These are phyloP conservation scores for Calocybe indica DNA, from an alignment of 768 basidiomycete genomes.

Conservation along the genomic window DNA sequence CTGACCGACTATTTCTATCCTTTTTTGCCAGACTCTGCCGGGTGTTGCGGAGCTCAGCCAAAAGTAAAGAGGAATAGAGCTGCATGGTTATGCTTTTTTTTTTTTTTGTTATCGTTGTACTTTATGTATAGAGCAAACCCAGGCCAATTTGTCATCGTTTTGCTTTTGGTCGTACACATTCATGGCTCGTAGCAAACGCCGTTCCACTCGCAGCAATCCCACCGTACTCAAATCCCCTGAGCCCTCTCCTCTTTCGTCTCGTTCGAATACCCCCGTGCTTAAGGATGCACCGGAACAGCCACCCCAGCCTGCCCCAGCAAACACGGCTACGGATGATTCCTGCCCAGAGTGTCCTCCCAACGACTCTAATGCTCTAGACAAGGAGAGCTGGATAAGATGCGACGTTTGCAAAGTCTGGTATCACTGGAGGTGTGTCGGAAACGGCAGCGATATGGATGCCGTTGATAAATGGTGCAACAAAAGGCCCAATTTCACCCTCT, in stretches of 20 bases:
- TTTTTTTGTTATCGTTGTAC: neutral
- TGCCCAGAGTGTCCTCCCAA: no score
- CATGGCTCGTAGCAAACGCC: no score
- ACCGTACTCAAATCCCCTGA: no score
- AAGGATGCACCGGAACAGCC: no score
- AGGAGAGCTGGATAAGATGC: constrained; percentile 80
- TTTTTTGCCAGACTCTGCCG: constrained; percentile 60
- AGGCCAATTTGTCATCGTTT: neutral
- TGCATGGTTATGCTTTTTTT: neutral
- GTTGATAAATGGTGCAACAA: constrained; percentile 72
- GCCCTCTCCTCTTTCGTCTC: no score
- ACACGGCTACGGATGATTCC: no score
- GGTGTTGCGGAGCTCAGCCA: constrained; percentile 90
- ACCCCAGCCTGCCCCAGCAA: no score
- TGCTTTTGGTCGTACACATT: neutral
- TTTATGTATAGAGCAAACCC: constrained; percentile 10
- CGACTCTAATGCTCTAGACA: constrained; percentile 11
- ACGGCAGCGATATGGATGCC: constrained; percentile 54
- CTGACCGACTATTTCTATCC: no score
- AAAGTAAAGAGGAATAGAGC: constrained; percentile 38
- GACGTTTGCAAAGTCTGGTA: constrained; percentile 80
- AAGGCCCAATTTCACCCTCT: constrained; percentile 3
- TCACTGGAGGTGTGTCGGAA: constrained; percentile 77
- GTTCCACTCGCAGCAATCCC: no score
- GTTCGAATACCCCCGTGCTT: no score